Conservation (phyloP, 2,329 filamentous ascomycete genomes). For the Aspergillus flavus region DNA sequence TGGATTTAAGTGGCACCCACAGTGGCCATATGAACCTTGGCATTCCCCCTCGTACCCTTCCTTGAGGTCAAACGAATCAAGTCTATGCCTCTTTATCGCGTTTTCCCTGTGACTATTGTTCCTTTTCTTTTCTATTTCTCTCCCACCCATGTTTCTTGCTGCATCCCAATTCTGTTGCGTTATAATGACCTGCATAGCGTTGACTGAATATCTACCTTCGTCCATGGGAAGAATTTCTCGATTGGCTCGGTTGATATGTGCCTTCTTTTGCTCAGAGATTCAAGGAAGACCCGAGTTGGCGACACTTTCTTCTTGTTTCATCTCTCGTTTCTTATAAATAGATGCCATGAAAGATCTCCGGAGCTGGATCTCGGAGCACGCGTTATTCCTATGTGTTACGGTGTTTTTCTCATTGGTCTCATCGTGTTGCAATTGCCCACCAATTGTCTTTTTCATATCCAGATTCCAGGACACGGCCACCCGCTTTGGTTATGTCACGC, state of each 20-base stretch:
- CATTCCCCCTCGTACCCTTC: constrained; percentile 40
- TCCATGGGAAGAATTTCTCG: constrained; percentile 35
- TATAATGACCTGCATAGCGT: constrained; percentile 45
- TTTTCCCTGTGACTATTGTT: background rate
- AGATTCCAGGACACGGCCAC: constrained; percentile 72
- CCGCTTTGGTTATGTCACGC: constrained; percentile 71
- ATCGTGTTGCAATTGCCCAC: constrained; percentile 74
- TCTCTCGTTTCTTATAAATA: constrained; percentile 16
- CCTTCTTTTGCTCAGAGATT: constrained; percentile 5
- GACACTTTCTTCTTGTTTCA: background rate
- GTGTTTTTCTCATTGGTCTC: constrained; percentile 20
- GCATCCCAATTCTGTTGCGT: constrained; percentile 14
- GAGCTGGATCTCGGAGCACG: constrained; percentile 35
- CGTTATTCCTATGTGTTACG: constrained; percentile 18
- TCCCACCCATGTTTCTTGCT: background rate
- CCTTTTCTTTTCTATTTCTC: background rate
- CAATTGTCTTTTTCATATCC: constrained; percentile 98
- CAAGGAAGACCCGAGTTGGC: background rate
- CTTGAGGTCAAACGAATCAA: constrained; percentile 27
- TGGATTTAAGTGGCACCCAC: constrained; percentile 34
- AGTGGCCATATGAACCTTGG: constrained; percentile 35
- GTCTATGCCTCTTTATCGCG: constrained; percentile 26
- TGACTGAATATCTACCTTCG: constrained; percentile 38
- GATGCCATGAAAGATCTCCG: constrained; percentile 21
- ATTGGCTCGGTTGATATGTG: constrained; percentile 26